Conservation (phyloP, 1,139 yeast genomes). For the Geotrichum phurueaensis region DNA sequence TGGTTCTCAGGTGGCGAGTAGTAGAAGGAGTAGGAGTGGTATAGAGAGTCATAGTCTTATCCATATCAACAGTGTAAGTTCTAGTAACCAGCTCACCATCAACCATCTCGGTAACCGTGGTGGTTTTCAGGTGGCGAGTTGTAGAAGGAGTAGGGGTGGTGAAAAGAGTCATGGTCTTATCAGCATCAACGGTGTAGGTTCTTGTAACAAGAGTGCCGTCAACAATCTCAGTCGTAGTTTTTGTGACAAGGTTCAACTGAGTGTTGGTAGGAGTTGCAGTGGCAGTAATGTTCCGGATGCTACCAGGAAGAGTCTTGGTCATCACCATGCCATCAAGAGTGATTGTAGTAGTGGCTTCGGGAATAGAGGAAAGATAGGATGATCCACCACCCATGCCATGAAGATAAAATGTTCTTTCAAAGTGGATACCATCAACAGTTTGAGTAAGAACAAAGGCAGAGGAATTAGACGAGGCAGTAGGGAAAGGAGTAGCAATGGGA, state of each 20-base stretch:
- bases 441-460: not conserved
- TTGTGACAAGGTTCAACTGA: conserved; percentile 1
- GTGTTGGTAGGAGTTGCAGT: conserved; percentile 16
- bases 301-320: conserved; percentile 7
- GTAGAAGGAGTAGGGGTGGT: conserved; percentile 1
- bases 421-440: not conserved
- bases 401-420: not conserved
- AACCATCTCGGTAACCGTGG: not conserved
- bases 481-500: not conserved
- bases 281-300: not conserved
- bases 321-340: conserved; percentile 10
- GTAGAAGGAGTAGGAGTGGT: conserved; percentile 5
- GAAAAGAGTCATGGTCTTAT: not conserved
- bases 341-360: conserved; percentile 1
- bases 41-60: not conserved
- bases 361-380: not conserved
- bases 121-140: not conserved
- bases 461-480: not conserved
- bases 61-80: not conserved
- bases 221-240: conserved; percentile 5
- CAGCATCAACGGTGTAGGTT: conserved; percentile 6
- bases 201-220: not conserved
- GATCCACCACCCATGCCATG: not conserved
- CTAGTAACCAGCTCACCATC: not conserved
- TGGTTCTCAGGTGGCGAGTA: conserved; percentile 3